Base-by-base conservation (phyloP, 306 rosid species). In the Quercus rubra region DNA sequence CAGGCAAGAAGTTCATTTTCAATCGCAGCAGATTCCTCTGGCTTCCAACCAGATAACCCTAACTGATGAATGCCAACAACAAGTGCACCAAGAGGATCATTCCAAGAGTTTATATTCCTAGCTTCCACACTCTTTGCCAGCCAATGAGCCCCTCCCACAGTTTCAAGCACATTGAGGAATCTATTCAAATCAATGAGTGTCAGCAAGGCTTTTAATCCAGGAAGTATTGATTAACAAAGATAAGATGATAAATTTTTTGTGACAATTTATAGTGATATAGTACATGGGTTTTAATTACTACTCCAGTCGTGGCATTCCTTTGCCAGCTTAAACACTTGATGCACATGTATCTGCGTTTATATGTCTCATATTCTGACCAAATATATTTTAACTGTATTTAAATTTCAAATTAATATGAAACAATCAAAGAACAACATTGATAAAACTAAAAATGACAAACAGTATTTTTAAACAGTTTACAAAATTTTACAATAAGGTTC, bases 1-100 rank as follows among this genome's bases (percentile, higher is more conserved):
- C 99, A 95, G 66, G 93, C 92, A 85, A 85, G 83, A 77, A 95
- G 92, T 80, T 95, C 99, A 83, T 86, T 95, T 85, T 89, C 92
- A 82, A 90, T 90, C 80, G 99, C 97, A 80, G 75, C 85, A 74
- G 98, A 93, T 87, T 95, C 99, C 75, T 91, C 90, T 61, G 96
- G 90, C 72, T 93, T 93, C 99, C 99, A 95, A 31, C 87, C 81
- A 84, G 98, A 91, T 80, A 95, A 88, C 41, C 83, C 83, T 78
- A 95, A 70, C 88, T 95, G 98, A 86, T 89, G 88, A 81, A 90
- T 85, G 75, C 98, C 98, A 41, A 88, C 86, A 83, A 86, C 81
- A 77, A 95, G 93, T 33, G 91, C 97, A 76, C 86, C 92, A 75
- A 95, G 92, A 70, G 97, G 88, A 81, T 89, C 94, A 84, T 84